phyloP scores from a whole-genome alignment of 441 rosid genomes.

The Rhodomyrtus psidioides region DNA sequence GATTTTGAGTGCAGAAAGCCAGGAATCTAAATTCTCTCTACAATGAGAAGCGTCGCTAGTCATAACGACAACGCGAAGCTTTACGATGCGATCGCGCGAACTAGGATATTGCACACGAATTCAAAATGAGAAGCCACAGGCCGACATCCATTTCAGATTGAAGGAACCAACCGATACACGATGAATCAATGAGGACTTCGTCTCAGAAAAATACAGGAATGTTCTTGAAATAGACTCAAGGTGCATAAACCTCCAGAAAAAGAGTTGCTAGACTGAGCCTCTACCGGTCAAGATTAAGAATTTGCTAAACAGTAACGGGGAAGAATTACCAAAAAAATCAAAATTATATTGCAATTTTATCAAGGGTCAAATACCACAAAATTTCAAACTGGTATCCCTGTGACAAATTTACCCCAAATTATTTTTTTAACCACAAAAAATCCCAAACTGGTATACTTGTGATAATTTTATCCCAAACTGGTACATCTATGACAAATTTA shows the following conservation, averaged over 20 bases:
- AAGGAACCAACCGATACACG: no score
- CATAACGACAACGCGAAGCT: not conserved
- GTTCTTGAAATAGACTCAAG: not conserved
- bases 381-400: no score
- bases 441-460: no score
- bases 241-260: not conserved
- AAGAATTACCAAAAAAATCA: no score
- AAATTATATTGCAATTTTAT: no score
- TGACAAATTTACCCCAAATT: no score
- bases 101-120: not conserved
- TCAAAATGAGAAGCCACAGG: not conserved
- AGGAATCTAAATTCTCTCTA: not conserved
- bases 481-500: no score
- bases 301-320: not conserved
- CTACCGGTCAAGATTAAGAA: not conserved
- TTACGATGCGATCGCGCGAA: not conserved
- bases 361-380: no score
- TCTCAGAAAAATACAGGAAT: not conserved
- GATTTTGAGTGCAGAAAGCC: not conserved
- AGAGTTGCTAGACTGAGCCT: not conserved
- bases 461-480: no score
- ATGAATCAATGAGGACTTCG: not conserved
- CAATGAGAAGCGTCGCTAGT: not conserved
- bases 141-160: not conserved
- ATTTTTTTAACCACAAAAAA: no score